phyloP scores from a whole-genome alignment of 2,329 filamentous ascomycete genomes.

The Lachnellula subtilissima region DNA sequence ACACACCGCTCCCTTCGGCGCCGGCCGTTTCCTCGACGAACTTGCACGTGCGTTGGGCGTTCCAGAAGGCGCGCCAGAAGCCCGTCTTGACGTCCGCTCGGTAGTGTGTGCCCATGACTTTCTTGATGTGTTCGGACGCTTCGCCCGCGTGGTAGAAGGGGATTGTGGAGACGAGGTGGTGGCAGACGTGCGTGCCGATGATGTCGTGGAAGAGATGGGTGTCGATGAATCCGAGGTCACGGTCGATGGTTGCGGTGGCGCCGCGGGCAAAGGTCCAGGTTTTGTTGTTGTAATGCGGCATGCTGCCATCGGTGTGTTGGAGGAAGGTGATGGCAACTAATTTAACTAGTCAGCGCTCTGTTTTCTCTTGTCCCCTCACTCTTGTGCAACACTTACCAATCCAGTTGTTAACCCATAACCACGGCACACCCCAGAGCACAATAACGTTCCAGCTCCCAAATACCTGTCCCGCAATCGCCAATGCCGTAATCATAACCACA shows the following conservation, averaged over 20 bases:
- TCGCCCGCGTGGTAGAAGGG: conserved; percentile 58
- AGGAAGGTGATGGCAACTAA: conserved; percentile 70
- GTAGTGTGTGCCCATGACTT: conserved; percentile 52
- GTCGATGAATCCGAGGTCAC: conserved; percentile 60
- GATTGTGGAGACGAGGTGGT: conserved; percentile 58
- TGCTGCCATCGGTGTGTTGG: conserved; percentile 58
- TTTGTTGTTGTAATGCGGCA: conserved; percentile 54
- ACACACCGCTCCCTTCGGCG: conserved; percentile 30
- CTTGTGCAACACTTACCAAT: conserved; percentile 43
- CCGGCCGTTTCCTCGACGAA: conserved; percentile 34
- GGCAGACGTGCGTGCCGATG: conserved; percentile 59
- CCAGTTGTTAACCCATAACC: conserved; percentile 69
- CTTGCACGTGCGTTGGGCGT: conserved; percentile 30
- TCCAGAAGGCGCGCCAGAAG: conserved; percentile 34
- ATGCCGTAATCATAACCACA: conserved; percentile 42
- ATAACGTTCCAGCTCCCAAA: conserved; percentile 54
- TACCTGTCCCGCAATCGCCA: conserved; percentile 48
- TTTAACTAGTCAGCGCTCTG: background rate
- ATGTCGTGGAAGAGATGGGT: conserved; percentile 63
- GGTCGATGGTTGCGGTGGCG: conserved; percentile 58
- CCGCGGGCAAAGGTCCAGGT: conserved; percentile 60
- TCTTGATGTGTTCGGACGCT: conserved; percentile 52
- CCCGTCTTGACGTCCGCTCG: conserved; percentile 36
- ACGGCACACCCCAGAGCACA: conserved; percentile 59
- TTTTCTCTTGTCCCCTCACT: no score